Evolutionary conservation across 106 monocot species (phyloP), one percentile per base, ranked within the genome.

Genomic region (Posidonia australis): DNA sequence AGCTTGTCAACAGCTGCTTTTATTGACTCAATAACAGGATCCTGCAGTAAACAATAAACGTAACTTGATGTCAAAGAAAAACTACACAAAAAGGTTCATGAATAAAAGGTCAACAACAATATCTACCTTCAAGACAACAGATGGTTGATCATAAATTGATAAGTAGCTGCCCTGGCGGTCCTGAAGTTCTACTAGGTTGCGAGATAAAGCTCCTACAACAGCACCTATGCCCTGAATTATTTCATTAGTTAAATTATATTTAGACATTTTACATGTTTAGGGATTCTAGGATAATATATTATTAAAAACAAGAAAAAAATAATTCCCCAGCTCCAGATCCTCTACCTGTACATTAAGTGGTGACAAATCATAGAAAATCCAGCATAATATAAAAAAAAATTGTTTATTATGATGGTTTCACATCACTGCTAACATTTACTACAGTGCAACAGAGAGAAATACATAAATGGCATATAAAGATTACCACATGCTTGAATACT

Each of bases 401-500:
- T n/a, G 36, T 36, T 36, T 36, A 36, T 36, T 36, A 36, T 4
- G 36, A 36, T 4, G 36, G 36, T 36, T 36, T 36, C 36, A 4
- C 36, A 36, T 36, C 36, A 36, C 7, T 36, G 36, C 7, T 36
- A 36, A 2, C 7, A 36, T 36, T 36, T 36, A 7, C 36, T 36
- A 7, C 2, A 36, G 36, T 4, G 36, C 2, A 36, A 36, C 7
- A 4, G 36, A 36, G 36, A 36, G 36, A 36, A 36, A 36, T 36
- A 7, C 7, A 36, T 7, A 36, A 36, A 36, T 36, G 7, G 36
- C 2, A 26, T 10, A 62, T 13, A 62, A 73, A 55, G 6, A 48
- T 56, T 89, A 94, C 93, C 93, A 94, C 93, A 63, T 89, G 86
- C 72, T 89, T 94, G 68, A 94, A 84, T 66, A 94, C 84, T 72